Percentiles rank a stretch among this genome's conserved stretches.
These are phyloP conservation scores for Tephrocybe sp. DNA, from an alignment of 768 basidiomycete species.

Conservation along the genomic window DNA sequence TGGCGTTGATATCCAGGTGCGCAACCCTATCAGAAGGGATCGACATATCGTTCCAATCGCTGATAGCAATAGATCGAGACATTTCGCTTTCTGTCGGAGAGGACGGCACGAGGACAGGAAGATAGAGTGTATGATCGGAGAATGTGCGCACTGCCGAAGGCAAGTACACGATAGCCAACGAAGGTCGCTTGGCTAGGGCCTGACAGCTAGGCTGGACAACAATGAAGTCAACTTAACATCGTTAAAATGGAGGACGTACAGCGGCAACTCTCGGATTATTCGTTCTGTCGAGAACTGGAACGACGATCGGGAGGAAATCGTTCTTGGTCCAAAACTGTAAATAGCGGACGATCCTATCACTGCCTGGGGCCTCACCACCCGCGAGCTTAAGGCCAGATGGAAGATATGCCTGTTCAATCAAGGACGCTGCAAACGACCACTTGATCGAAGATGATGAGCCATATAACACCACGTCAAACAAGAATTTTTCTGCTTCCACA, in stretches of 20 bases:
- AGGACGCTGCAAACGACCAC: conserved; percentile 58
- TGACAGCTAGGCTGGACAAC: conserved; percentile 42
- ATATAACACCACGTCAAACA: conserved; percentile 68
- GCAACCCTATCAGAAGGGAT: conserved; percentile 42
- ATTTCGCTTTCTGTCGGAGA: conserved; percentile 10
- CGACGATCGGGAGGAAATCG: conserved; percentile 23
- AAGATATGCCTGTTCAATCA: conserved; percentile 55
- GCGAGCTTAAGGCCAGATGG: conserved; percentile 35
- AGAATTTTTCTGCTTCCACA: conserved; percentile 29
- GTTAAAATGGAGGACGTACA: conserved; percentile 35
- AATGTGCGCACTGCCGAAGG: conserved; percentile 43
- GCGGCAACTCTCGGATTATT: conserved; percentile 21
- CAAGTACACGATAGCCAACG: conserved; percentile 68
- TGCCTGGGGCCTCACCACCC: conserved; percentile 23
- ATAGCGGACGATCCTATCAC: conserved; percentile 24
- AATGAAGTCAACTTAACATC: conserved; percentile 34
- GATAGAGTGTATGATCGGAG: conserved; percentile 45
- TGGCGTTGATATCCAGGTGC: conserved; percentile 31
- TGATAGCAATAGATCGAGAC: conserved; percentile 31
- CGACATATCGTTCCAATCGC: conserved; percentile 43
- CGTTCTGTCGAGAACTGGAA: conserved; percentile 41
- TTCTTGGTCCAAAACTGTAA: conserved; percentile 28
- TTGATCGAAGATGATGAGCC: conserved; percentile 58
- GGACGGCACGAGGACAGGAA: conserved; percentile 54
- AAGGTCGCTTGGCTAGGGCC: conserved; percentile 42